Base-by-base conservation (phyloP, 2,329 filamentous ascomycete species). In the Xylaria sp. region DNA sequence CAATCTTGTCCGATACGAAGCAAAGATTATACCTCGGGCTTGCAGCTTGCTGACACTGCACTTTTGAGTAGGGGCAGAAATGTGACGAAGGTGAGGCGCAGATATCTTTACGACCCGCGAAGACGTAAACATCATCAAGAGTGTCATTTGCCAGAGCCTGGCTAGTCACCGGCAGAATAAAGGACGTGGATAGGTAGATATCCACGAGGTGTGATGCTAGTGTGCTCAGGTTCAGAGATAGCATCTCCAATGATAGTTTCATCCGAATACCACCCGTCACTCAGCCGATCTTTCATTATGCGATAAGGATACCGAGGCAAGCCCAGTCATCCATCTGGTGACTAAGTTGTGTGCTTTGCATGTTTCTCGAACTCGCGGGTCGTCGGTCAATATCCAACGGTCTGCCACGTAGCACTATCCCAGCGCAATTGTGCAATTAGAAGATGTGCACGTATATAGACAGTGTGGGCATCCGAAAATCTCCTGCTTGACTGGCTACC, bases 71-170 rank as follows among this genome's bases (percentile, higher is more conserved):
- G 56, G 50, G 38, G 29, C 40, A 47, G 24, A 9, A 53, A 54
- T 48, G 39, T 39, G 45, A 59, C 19, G 8, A 62, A 44, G 43
- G 44, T 48, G 18, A 59, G 44, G 34, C 56, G 44, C 45, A 46
- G 57, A 45, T 59, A 58, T 21, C 50, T 63, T 9, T 59, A 59
- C 43, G 57, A 57, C 48, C 21, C 48, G 21, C 50, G 41, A 34
- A 60, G 48, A 54, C 52, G 53, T 48, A 43, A 17, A 29, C 45
- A 43, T 20, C 58, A 17, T 20, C 44, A 48, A 19, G 48, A 45
- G 38, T 43, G 41, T 55, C 41, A 48, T 26, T 56, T 42, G 20
- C 24, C 26, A 57, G 20, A 50, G 22, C 26, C 34, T 11, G 19
- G 2, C 20, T 9, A 26, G 39, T 11, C n/a, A 34, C 3, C 9